Percentiles rank a stretch among this genome's conserved stretches.
Evolutionary conservation across 2,329 filamentous ascomycete species (phyloP).

Genomic region (Aaosphaeria arxii): DNA sequence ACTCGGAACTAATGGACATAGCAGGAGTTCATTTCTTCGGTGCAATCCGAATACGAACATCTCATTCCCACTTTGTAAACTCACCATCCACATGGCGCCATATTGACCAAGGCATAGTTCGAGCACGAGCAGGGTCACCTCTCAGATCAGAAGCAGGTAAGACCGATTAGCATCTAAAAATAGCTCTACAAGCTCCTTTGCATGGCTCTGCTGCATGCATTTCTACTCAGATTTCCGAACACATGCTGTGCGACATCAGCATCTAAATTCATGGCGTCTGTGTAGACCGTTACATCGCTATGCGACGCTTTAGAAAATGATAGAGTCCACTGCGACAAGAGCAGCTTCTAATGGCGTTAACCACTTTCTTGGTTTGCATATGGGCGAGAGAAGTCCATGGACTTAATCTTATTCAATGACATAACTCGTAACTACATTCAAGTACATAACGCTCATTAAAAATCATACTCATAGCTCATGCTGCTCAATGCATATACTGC

Average conservation of each 20-base stretch:
- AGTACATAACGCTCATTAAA: not conserved
- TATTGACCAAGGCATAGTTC: conserved; percentile 78
- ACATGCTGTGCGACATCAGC: too few species aligned
- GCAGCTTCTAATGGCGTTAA: conserved; percentile 84
- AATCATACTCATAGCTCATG: not conserved
- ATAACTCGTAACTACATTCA: not conserved
- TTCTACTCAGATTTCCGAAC: too few species aligned
- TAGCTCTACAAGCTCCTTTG: too few species aligned
- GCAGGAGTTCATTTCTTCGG: conserved; percentile 54
- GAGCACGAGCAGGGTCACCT: conserved; percentile 71
- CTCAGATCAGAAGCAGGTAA: conserved; percentile 21
- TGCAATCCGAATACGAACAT: conserved; percentile 55
- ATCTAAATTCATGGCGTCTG: too few species aligned
- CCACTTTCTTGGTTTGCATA: conserved; percentile 75
- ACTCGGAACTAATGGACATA: too few species aligned
- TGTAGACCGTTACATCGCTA: too few species aligned
- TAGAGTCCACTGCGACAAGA: conserved; percentile 77
- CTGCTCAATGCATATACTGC: too few species aligned
- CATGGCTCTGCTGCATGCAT: too few species aligned
- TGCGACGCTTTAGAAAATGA: conserved; percentile 53
- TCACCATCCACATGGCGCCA: conserved; percentile 80
- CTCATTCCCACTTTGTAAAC: conserved; percentile 60
- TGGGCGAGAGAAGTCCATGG: conserved; percentile 42
- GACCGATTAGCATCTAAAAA: too few species aligned
- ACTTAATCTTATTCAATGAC: conserved; percentile 7